Percentiles rank a stretch among this genome's conserved stretches.
Evolutionary conservation across 2,329 filamentous ascomycete genomes (phyloP).

Genomic region (Trichophyton benhamiae): DNA sequence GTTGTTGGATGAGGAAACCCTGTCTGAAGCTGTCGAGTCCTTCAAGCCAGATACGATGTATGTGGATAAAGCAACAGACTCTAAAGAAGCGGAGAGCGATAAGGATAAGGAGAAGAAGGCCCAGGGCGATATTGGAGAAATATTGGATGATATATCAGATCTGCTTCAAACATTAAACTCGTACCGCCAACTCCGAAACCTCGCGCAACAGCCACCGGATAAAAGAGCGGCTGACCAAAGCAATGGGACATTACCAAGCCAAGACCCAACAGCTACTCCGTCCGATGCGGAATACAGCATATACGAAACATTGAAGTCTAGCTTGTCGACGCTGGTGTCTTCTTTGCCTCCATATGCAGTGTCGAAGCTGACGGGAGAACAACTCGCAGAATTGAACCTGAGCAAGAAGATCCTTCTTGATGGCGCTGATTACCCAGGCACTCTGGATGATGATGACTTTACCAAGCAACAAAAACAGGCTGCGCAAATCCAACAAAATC

Average conservation of each 20-base stretch:
- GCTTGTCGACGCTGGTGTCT: constrained; percentile 60
- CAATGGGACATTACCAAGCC: constrained; percentile 23
- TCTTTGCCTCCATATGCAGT: constrained; percentile 73
- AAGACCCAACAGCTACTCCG: constrained; percentile 29
- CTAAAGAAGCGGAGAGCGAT: constrained; percentile 17
- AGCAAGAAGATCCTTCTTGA: constrained; percentile 66
- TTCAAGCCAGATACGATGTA: constrained; percentile 25
- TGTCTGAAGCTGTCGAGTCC: constrained; percentile 33
- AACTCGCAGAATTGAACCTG: constrained; percentile 69
- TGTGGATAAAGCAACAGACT: constrained; percentile 10
- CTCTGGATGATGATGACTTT: constrained; percentile 71
- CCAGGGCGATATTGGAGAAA: constrained; percentile 37
- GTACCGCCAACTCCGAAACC: constrained; percentile 48
- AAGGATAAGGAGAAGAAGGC: constrained; percentile 24
- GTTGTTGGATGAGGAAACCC: constrained; percentile 25
- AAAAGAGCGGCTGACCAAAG: constrained; percentile 9
- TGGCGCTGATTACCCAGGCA: constrained; percentile 60
- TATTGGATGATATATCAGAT: constrained; percentile 47
- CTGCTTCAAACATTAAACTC: constrained; percentile 50
- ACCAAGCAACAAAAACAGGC: constrained; percentile 39
- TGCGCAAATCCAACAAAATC: constrained; percentile 21
- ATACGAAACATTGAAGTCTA: constrained; percentile 64
- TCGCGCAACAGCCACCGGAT: constrained; percentile 19
- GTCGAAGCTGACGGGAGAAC: constrained; percentile 73
- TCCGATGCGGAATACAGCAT: constrained; percentile 44